A percentile compares a stretch with the other conserved stretches of the same genome.
Evolutionary conservation across 768 basidiomycete species (phyloP).

Genomic region (Phylloporus scabripes): DNA sequence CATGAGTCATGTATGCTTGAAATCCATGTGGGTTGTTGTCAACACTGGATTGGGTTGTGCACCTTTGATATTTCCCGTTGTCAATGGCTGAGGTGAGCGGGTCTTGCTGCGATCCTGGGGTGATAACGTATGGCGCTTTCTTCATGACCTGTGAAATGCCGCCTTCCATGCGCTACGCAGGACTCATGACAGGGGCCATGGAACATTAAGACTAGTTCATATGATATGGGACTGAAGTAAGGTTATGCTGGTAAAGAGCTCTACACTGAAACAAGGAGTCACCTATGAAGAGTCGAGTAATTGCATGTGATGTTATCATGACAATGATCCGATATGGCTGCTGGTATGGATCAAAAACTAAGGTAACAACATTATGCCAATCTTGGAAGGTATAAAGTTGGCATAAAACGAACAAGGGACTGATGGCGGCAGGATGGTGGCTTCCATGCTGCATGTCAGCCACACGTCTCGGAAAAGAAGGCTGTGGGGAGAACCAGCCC

Average conservation of each 20-base stretch:
- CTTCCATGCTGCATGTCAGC: conserved; percentile 1
- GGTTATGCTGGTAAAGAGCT: not conserved
- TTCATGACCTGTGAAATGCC: no score
- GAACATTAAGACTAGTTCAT: not conserved
- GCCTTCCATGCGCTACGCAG: no score
- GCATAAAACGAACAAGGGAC: not conserved
- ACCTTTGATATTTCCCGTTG: no score
- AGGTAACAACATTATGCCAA: not conserved
- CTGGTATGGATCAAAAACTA: not conserved
- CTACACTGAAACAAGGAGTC: not conserved
- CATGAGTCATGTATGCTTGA: not conserved
- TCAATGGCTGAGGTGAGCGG: not conserved
- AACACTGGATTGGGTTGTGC: no score
- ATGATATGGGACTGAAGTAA: not conserved
- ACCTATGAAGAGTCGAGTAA: not conserved
- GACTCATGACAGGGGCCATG: not conserved
- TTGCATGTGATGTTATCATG: not conserved
- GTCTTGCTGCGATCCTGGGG: not conserved
- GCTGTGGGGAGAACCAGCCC: not conserved
- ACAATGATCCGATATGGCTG: not conserved
- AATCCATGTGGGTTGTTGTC: not conserved
- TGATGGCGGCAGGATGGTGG: not conserved
- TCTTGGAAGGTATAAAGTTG: not conserved
- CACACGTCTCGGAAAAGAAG: not conserved
- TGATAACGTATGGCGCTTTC: no score